Evolutionary conservation across 2,329 filamentous ascomycete species (phyloP).

Genomic region (Lachnellula cervina): DNA sequence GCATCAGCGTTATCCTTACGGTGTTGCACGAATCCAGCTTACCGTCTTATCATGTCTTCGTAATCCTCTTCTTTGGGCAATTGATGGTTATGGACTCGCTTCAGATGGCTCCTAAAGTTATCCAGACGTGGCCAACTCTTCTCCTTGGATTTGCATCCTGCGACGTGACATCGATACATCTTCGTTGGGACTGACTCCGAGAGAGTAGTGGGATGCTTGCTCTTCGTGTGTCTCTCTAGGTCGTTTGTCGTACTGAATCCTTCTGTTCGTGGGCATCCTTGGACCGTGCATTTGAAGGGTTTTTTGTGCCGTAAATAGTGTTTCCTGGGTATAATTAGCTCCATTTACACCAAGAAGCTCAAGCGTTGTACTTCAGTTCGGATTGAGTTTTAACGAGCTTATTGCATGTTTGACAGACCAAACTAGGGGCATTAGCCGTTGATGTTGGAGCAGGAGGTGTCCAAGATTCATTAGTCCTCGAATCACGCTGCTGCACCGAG

Average conservation of each 20-base stretch:
- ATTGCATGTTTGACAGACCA: constrained; percentile 38
- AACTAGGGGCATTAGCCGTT: constrained; percentile 11
- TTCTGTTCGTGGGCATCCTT: constrained; percentile 51
- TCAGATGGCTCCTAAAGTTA: constrained; percentile 80
- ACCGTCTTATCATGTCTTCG: constrained; percentile 44
- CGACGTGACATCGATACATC: constrained; percentile 55
- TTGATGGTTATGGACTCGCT: constrained; percentile 54
- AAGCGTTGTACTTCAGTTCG: constrained; percentile 47
- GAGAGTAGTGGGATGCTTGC: constrained; percentile 55
- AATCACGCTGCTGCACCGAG: constrained; percentile 16
- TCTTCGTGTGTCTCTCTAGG: constrained; percentile 70
- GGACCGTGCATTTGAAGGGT: constrained; percentile 56
- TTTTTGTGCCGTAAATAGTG: constrained; percentile 67
- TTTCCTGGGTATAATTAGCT: constrained; percentile 51
- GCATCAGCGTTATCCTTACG: constrained; percentile 6
- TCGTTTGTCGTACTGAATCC: constrained; percentile 82
- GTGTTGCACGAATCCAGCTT: constrained; percentile 21
- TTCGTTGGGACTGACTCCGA: constrained; percentile 41
- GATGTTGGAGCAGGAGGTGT: constrained; percentile 8
- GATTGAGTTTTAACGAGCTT: constrained; percentile 46
- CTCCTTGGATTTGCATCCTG: constrained; percentile 50
- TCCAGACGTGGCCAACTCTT: constrained; percentile 79
- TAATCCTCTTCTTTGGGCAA: constrained; percentile 33
- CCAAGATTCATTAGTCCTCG: constrained; percentile 17
- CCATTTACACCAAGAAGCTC: constrained; percentile 16